Evolutionary conservation across 225 moss, liverwort and hornwort species (phyloP).

Genomic region (Pseudoscleropodium purum): DNA sequence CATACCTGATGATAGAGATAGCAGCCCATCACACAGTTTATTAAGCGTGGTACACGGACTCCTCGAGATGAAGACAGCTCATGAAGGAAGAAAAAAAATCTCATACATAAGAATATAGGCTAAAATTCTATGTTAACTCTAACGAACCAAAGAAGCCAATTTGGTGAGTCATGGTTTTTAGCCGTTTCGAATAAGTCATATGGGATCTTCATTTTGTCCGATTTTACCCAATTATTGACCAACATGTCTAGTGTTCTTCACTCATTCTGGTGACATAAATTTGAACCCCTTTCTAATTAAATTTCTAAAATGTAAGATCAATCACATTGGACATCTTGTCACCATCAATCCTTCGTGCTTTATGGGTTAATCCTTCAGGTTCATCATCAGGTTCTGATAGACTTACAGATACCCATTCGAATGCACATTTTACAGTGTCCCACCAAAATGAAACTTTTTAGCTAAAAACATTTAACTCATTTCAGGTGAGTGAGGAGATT

Average conservation of each 20-base stretch:
- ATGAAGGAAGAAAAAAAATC: neutral
- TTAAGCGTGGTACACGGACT: neutral
- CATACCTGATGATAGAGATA: slow-evolving; percentile 45
- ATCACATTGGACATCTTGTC: neutral
- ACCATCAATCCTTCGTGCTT: neutral
- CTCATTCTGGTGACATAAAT: neutral
- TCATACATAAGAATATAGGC: neutral
- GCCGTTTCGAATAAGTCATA: neutral
- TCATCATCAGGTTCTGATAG: neutral
- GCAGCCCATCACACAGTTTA: neutral
- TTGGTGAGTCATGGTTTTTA: neutral
- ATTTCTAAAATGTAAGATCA: neutral
- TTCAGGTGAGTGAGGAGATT: neutral
- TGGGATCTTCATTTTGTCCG: neutral
- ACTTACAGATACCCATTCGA: neutral
- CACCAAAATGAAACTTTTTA: neutral
- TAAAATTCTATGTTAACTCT: neutral
- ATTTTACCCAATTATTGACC: neutral
- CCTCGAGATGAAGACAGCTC: neutral
- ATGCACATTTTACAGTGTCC: neutral
- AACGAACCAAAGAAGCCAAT: neutral
- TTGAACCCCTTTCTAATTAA: neutral
- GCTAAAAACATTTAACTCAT: neutral
- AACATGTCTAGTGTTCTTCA: neutral
- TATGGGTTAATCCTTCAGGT: neutral